Conservation (phyloP, 2,329 filamentous ascomycete species). For the Aureobasidium sp. region DNA sequence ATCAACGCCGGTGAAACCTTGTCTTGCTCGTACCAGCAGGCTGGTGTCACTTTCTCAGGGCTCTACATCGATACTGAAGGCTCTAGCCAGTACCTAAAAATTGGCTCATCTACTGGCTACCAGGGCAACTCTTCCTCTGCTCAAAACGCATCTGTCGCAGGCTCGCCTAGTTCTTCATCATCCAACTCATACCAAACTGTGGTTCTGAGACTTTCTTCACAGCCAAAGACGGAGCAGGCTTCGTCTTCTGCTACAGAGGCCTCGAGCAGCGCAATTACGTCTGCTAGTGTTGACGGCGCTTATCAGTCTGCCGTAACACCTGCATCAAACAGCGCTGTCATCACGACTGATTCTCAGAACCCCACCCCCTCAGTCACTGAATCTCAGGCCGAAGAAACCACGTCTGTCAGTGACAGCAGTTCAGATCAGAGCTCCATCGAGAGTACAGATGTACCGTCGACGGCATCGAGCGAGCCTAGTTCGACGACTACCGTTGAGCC, state of each 20-base stretch:
- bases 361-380: neutral
- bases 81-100: conserved; percentile 5
- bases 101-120: neutral
- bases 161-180: neutral
- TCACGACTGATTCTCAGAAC: neutral
- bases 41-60: neutral
- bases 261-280: neutral
- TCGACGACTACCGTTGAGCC: neutral
- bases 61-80: conserved; percentile 1
- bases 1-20: neutral
- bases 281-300: neutral
- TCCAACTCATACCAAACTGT: neutral
- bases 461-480: neutral
- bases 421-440: neutral
- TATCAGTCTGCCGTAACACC: neutral
- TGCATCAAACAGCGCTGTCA: neutral
- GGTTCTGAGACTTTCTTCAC: neutral
- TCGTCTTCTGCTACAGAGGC: neutral
- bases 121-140: neutral
- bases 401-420: neutral
- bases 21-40: conserved; percentile 3
- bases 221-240: neutral
- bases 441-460: neutral
- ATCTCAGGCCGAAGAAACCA: neutral
- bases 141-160: neutral